Percentiles rank a stretch among this genome's conserved stretches.
These are phyloP conservation scores for Erysiphe neolycopersici DNA, from an alignment of 2,329 filamentous ascomycete species.

Conservation along the genomic window DNA sequence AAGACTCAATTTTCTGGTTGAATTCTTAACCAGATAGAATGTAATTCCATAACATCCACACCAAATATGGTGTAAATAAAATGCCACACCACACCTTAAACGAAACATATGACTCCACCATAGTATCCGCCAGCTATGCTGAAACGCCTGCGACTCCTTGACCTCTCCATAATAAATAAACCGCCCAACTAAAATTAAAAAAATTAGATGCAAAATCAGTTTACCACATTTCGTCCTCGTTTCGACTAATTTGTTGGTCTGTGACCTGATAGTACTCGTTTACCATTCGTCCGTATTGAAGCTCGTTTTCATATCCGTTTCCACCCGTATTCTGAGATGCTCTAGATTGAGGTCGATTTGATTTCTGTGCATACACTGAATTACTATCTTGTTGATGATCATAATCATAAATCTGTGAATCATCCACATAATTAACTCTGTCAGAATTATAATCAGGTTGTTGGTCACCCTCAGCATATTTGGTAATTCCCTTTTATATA, in stretches of 20 bases:
- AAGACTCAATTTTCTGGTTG: no score
- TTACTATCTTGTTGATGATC: constrained; percentile 17
- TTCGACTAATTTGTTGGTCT: constrained; percentile 6
- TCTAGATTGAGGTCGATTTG: constrained; percentile 13
- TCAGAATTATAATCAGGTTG: constrained; percentile 14
- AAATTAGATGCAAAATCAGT: not conserved
- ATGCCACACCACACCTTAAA: no score
- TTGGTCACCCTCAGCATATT: constrained; percentile 13
- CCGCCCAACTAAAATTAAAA: no score
- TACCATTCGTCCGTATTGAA: constrained; percentile 8
- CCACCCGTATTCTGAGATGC: constrained; percentile 11
- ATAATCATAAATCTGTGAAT: constrained; percentile 24
- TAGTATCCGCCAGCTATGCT: no score
- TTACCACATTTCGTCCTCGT: constrained; percentile 14
- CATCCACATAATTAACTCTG: constrained; percentile 19
- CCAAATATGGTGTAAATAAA: no score
- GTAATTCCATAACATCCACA: no score
- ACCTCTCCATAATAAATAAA: no score
- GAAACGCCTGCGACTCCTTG: no score
- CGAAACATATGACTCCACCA: no score
- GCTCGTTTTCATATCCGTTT: constrained; percentile 11
- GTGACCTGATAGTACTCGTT: constrained; percentile 12
- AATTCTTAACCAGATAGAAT: no score
- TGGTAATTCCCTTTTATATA: constrained; percentile 11
- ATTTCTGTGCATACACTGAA: constrained; percentile 7